These are phyloP conservation scores for Thelonectria rubi DNA, from an alignment of 2,329 filamentous ascomycete genomes.

Conservation along the genomic window DNA sequence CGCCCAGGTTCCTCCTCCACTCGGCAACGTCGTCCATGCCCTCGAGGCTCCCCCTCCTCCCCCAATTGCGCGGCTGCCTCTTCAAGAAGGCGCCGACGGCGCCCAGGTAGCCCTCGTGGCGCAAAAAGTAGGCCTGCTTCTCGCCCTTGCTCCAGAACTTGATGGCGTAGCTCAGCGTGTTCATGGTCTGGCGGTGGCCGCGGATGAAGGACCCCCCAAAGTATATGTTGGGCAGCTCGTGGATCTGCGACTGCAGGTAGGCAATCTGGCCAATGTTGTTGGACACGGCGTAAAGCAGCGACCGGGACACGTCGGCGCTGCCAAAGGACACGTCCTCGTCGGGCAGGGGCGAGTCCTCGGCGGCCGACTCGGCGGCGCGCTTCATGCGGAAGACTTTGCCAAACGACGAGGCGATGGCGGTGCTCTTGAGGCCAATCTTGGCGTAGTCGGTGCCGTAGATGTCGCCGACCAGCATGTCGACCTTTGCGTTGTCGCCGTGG, in stretches of 20 bases:
- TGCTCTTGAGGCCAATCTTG: conserved; percentile 96
- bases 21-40: conserved; percentile 47
- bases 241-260: conserved; percentile 95
- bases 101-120: conserved; percentile 95
- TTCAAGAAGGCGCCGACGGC: conserved; percentile 94
- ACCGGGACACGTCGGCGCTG: conserved; percentile 86
- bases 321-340: conserved; percentile 68
- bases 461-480: conserved; percentile 97
- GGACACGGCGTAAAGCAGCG: conserved; percentile 91
- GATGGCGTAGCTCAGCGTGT: conserved; percentile 95
- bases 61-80: conserved; percentile 90
- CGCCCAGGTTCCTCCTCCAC: conserved; percentile 39
- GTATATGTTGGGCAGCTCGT: conserved; percentile 91
- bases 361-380: conserved; percentile 79
- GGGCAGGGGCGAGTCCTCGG: conserved; percentile 72
- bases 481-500: conserved; percentile 87
- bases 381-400: conserved; percentile 97
- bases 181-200: conserved; percentile 96
- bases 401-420: conserved; percentile 94
- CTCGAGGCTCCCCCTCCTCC: conserved; percentile 81
- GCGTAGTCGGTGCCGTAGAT: conserved; percentile 97
- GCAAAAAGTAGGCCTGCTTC: conserved; percentile 94
- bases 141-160: conserved; percentile 95
- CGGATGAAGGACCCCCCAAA: conserved; percentile 98
- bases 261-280: conserved; percentile 99